A percentile compares a stretch with the other conserved stretches of the same genome.
Conservation (phyloP, 108 stramenopile genomes). For the Skeletonema marinoi region DNA sequence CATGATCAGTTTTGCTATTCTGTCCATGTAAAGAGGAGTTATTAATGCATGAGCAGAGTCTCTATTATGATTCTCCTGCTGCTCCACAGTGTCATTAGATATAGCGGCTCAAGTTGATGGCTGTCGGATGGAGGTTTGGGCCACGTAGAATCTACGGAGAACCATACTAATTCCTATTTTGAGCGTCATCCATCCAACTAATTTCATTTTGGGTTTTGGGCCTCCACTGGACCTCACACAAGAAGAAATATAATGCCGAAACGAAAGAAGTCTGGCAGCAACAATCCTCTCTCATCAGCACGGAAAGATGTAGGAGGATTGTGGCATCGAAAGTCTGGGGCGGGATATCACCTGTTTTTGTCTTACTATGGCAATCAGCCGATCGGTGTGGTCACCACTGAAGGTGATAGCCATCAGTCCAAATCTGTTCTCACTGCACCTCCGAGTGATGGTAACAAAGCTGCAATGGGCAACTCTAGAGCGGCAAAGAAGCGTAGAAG, state of each 20-base stretch:
- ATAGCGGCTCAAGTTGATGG: too few species aligned
- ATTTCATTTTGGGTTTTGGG: too few species aligned
- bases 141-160: too few species aligned
- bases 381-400: slow-evolving; percentile 40
- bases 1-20: not conserved
- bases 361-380: slow-evolving; percentile 70
- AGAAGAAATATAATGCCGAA: slow-evolving; percentile 11
- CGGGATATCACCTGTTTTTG: slow-evolving; percentile 65
- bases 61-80: not conserved
- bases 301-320: slow-evolving; percentile 38
- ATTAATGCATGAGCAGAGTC: not conserved
- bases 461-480: slow-evolving; percentile 53
- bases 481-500: slow-evolving; percentile 61
- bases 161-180: too few species aligned
- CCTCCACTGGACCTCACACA: too few species aligned
- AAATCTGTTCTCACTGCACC: not conserved
- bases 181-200: too few species aligned
- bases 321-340: slow-evolving; percentile 74
- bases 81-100: not conserved
- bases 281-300: slow-evolving; percentile 33
- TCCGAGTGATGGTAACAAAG: not conserved
- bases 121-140: too few species aligned
- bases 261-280: not conserved
- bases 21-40: not conserved
- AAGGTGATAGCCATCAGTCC: not conserved